Conservation (phyloP, 306 rosid species). For the Luffa aegyptiaca region DNA sequence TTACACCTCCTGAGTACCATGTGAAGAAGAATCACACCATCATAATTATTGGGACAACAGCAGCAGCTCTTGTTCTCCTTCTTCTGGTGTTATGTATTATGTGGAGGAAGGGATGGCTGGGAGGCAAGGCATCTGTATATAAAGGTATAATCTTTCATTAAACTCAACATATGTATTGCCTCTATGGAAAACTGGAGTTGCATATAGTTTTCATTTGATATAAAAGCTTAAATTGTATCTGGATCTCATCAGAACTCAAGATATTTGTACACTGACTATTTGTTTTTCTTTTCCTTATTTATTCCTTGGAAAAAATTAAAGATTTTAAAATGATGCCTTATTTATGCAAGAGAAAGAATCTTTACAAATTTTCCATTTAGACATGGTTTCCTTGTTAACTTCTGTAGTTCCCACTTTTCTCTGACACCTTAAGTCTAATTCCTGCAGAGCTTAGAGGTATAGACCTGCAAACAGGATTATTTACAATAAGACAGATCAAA, state of each 20-base stretch:
- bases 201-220: neutral
- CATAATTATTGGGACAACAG: conserved; percentile 17
- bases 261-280: neutral
- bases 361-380: neutral
- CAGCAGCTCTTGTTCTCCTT: conserved; percentile 30
- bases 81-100: conserved; percentile 37
- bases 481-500: conserved; percentile 72
- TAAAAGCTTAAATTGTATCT: neutral
- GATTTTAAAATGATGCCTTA: neutral
- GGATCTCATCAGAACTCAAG: neutral
- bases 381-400: neutral
- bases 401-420: neutral
- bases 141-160: conserved; percentile 40
- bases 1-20: conserved; percentile 39
- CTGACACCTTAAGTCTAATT: neutral
- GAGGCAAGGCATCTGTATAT: conserved; percentile 44
- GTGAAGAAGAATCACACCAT: conserved; percentile 17
- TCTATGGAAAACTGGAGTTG: neutral
- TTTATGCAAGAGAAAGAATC: neutral
- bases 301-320: neutral
- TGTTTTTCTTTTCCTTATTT: neutral
- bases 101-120: conserved; percentile 58
- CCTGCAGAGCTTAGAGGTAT: conserved; percentile 63
- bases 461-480: conserved; percentile 77
- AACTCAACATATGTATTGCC: neutral